Percentiles rank a stretch among this genome's conserved stretches.
Evolutionary conservation across 2,329 filamentous ascomycete species (phyloP).

Genomic region (Cladosporium sp.): DNA sequence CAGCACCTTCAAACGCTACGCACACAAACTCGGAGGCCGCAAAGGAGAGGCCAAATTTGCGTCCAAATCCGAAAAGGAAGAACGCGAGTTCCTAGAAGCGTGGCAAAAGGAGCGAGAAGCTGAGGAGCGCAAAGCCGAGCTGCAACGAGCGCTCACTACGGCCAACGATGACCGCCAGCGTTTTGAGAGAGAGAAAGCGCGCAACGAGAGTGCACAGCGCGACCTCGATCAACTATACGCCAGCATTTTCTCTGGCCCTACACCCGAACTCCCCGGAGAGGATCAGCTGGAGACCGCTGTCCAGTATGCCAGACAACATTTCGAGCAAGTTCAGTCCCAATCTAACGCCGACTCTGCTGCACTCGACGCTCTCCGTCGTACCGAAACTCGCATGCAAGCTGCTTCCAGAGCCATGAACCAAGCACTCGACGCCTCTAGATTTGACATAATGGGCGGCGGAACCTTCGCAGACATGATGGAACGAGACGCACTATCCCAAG

Average conservation of each 20-base stretch:
- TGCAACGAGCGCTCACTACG: conserved; percentile 44
- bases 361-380: conserved; percentile 36
- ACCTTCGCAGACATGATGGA: conserved; percentile 56
- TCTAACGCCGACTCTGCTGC: conserved; percentile 48
- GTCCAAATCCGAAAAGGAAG: conserved; percentile 54
- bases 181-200: conserved; percentile 39
- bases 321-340: conserved; percentile 40
- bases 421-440: conserved; percentile 43
- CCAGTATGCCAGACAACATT: conserved; percentile 38
- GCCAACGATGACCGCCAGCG: conserved; percentile 40
- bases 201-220: conserved; percentile 45
- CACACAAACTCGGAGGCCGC: conserved; percentile 53
- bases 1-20: conserved; percentile 53
- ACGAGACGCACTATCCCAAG: conserved; percentile 47
- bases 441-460: conserved; percentile 55
- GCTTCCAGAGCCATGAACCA: conserved; percentile 44
- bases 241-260: conserved; percentile 56
- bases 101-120: conserved; percentile 52
- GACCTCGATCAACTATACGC: conserved; percentile 56
- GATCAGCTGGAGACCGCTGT: conserved; percentile 48
- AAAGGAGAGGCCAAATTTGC: conserved; percentile 48
- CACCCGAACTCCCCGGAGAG: conserved; percentile 56
- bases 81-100: conserved; percentile 56
- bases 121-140: conserved; percentile 44
- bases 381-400: conserved; percentile 38